A percentile compares a stretch with the other conserved stretches of the same genome.
These are phyloP conservation scores for Ceratobasidium sp. DNA, from an alignment of 1,284 basidiomycete genomes.

Conservation along the genomic window DNA sequence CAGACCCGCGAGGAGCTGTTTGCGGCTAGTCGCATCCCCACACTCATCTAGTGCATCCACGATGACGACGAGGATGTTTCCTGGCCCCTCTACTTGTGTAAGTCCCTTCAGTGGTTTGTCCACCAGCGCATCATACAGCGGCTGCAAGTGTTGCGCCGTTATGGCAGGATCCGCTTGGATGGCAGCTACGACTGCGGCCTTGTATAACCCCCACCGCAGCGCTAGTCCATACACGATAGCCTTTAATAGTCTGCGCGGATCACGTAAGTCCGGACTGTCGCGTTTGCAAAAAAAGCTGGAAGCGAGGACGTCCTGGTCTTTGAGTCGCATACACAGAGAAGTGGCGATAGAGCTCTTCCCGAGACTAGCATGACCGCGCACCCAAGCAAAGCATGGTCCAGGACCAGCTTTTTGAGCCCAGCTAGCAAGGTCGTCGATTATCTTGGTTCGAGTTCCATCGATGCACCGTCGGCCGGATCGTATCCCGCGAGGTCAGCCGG, in stretches of 20 bases:
- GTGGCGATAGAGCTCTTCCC: conserved; percentile 17
- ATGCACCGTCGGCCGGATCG: not conserved
- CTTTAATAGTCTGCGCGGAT: too few species aligned
- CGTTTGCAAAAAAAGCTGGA: conserved; percentile 28
- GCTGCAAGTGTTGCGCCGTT: not conserved
- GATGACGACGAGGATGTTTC: not conserved
- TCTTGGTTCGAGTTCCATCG: not conserved
- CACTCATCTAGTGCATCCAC: not conserved
- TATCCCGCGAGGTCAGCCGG: not conserved
- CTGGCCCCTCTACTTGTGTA: not conserved
- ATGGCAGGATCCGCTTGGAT: not conserved
- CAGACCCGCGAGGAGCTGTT: not conserved
- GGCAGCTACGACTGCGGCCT: not conserved
- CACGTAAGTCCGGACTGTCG: too few species aligned
- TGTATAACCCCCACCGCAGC: not conserved
- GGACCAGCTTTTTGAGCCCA: not conserved
- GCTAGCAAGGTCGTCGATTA: not conserved
- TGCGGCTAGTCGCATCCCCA: too few species aligned
- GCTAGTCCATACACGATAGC: too few species aligned
- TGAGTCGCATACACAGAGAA: not conserved
- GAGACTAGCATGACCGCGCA: conserved; percentile 18
- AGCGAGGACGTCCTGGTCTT: not conserved
- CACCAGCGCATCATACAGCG: not conserved
- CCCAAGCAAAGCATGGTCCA: not conserved
- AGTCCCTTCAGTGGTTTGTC: not conserved